Base-by-base conservation (phyloP, 305 asterid species). In the Andrographis paniculata region DNA sequence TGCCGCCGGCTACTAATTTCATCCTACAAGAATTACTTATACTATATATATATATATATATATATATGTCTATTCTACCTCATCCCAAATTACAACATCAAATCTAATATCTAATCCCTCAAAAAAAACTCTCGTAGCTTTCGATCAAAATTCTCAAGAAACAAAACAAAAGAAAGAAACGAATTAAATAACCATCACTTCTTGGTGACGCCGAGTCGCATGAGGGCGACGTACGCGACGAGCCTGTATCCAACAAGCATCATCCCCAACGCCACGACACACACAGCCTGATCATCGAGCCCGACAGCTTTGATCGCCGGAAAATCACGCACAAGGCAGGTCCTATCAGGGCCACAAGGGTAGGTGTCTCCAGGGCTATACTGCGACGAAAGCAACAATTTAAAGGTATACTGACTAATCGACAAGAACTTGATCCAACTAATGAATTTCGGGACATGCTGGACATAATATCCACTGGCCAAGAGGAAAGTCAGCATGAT, bases 191-290 rank as follows among this genome's bases (percentile, higher is more conserved):
- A n/a, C n/a, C n/a, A n/a, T n/a, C n/a, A n/a, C 36, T 74, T 76
- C 66, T 50, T 67, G 0, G 76, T 56, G 8, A 73, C 82, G 16
- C 96, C 96, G 57, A 85, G 46, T 42, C 93, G 82, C 84, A 59
- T 78, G 17, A 85, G 87, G 0, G 91, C 87, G 16, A 80, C 11
- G 51, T 85, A 85, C 0, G 96, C 94, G 17, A 85, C 35, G 0
- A 80, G 47, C 71, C 94, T 65, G 30, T 80, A 85, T 0, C 67
- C 78, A 42, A 89, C 70, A 24, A 85, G 59, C 98, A 89, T 82
- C 3, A 69, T 19, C 21, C 61, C 66, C 77, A 85, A 22, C 2
- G 78, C 88, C 31, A 73, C 1, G 10, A 74, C 47, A 1, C 80
- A 58, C 0, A 57, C 6, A 2, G 9, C 45, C 5, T 14, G 31